Percentiles rank a stretch among this genome's conserved stretches.
These are phyloP conservation scores for Endoconidiophora polonica DNA, from an alignment of 2,329 filamentous ascomycete species.

Conservation along the genomic window DNA sequence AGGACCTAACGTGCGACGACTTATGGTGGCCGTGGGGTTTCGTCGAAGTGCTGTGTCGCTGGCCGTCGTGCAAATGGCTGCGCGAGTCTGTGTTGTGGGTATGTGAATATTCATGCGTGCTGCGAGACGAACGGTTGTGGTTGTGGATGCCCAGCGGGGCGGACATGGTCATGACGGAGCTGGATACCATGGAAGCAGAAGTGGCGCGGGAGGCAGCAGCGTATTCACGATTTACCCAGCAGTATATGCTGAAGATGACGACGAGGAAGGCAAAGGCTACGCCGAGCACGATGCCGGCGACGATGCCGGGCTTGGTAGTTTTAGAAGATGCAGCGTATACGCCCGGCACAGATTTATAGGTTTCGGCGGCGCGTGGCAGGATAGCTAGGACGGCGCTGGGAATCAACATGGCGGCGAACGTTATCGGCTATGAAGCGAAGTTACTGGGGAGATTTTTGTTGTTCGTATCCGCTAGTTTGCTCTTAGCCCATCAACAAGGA, in stretches of 20 bases:
- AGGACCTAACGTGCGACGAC: not conserved
- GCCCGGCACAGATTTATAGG: slow-evolving; percentile 14
- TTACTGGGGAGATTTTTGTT: no score
- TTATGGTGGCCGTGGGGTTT: not conserved
- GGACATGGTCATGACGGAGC: slow-evolving; percentile 9
- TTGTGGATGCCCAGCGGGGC: not conserved
- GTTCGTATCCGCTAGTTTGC: no score
- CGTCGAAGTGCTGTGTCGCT: slow-evolving; percentile 1
- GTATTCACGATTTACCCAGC: slow-evolving; percentile 11
- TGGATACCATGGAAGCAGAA: not conserved
- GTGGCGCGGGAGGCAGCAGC: slow-evolving; percentile 1
- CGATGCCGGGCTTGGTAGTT: slow-evolving; percentile 6
- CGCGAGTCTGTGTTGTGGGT: slow-evolving; percentile 4
- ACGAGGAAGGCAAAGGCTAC: slow-evolving; percentile 9
- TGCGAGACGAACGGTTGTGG: not conserved
- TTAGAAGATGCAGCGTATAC: slow-evolving; percentile 11
- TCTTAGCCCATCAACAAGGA: no score
- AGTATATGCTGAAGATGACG: slow-evolving; percentile 12
- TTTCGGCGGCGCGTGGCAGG: slow-evolving; percentile 8
- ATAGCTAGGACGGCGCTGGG: no score
- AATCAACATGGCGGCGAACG: no score
- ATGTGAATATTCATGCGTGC: slow-evolving; percentile 2
- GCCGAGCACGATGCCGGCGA: slow-evolving; percentile 10
- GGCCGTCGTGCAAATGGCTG: not conserved
- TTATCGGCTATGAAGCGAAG: no score